These are phyloP conservation scores for Paracorniculantispora psalliotae DNA, from an alignment of 2,329 filamentous ascomycete species.

Conservation along the genomic window DNA sequence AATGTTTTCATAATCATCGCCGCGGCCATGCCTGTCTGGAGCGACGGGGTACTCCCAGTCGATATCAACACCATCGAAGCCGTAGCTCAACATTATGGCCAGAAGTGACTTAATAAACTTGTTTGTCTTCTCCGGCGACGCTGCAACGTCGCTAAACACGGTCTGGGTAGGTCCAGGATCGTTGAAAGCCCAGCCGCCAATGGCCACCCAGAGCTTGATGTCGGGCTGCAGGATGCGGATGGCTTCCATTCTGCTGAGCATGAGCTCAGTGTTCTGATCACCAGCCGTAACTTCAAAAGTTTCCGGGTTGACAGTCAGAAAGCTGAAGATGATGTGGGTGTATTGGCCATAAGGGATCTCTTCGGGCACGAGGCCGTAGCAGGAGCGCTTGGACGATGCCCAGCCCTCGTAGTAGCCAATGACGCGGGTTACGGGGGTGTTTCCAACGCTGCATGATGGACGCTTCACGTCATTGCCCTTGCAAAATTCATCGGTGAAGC, in stretches of 20 bases:
- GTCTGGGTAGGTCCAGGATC: constrained; percentile 28
- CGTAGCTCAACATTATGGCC: constrained; percentile 21
- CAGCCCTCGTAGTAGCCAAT: constrained; percentile 32
- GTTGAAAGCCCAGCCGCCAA: constrained; percentile 36
- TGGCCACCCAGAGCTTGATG: constrained; percentile 27
- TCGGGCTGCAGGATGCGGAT: constrained; percentile 1
- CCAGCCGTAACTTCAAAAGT: constrained; percentile 19
- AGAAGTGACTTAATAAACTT: constrained; percentile 33
- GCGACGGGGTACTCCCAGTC: constrained; percentile 28
- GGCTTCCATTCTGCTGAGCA: too few relatives aligned
- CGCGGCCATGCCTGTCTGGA: constrained; percentile 19
- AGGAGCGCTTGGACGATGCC: constrained; percentile 10
- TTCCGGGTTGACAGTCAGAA: constrained; percentile 30
- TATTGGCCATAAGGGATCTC: constrained; percentile 22
- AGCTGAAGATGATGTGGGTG: constrained; percentile 32
- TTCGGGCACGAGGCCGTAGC: constrained; percentile 16
- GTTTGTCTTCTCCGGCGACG: constrained; percentile 20
- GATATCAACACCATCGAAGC: constrained; percentile 27
- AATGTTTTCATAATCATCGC: constrained; percentile 23
- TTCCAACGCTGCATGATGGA: constrained; percentile 8
- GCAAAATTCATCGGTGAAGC: constrained; percentile 24
- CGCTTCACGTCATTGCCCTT: constrained; percentile 10
- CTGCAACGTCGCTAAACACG: constrained; percentile 21
- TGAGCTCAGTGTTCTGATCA: not conserved
- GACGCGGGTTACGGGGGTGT: constrained; percentile 7